Evolutionary conservation across 2,329 filamentous ascomycete genomes (phyloP).

Genomic region (Knufia fluminis): DNA sequence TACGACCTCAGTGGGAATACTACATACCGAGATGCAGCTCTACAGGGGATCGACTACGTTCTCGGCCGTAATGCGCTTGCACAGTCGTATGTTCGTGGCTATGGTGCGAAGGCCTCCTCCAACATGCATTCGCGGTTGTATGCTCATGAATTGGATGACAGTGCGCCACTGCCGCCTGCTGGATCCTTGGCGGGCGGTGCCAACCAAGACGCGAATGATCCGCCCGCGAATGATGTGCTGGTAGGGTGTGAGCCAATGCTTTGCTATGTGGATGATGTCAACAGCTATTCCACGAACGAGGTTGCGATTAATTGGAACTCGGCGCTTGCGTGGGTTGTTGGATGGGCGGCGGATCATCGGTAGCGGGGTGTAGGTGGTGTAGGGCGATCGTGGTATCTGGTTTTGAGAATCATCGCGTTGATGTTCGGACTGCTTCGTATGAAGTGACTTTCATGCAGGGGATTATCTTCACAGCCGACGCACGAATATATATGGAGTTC

Average conservation of each 20-base stretch:
- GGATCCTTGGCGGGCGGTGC: constrained; percentile 3
- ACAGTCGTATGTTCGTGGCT: constrained; percentile 2
- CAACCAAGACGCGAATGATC: constrained; percentile 6
- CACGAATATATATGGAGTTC: too few species aligned
- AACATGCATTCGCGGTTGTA: constrained; percentile 1
- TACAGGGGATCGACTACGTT: constrained; percentile 4
- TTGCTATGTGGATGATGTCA: constrained; percentile 7
- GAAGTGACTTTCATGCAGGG: too few species aligned
- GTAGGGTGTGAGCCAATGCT: constrained; percentile 3
- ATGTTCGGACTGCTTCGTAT: too few species aligned
- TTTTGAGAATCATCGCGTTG: too few species aligned
- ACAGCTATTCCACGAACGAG: constrained; percentile 1
- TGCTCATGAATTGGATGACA: constrained; percentile 1
- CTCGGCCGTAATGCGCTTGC: constrained; percentile 7
- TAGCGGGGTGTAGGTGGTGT: too few species aligned
- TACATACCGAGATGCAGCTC: constrained; percentile 4
- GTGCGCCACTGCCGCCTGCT: background rate
- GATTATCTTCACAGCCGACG: too few species aligned
- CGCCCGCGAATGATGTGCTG: constrained; percentile 4
- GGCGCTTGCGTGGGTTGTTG: constrained; percentile 5
- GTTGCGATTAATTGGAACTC: constrained; percentile 7
- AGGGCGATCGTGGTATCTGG: too few species aligned
- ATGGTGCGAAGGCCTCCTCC: background rate
- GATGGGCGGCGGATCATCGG: constrained; percentile 6
- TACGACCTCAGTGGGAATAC: constrained; percentile 2